These are phyloP conservation scores for Brettanomyces anomalus DNA, from an alignment of 805 yeast species.

Conservation along the genomic window DNA sequence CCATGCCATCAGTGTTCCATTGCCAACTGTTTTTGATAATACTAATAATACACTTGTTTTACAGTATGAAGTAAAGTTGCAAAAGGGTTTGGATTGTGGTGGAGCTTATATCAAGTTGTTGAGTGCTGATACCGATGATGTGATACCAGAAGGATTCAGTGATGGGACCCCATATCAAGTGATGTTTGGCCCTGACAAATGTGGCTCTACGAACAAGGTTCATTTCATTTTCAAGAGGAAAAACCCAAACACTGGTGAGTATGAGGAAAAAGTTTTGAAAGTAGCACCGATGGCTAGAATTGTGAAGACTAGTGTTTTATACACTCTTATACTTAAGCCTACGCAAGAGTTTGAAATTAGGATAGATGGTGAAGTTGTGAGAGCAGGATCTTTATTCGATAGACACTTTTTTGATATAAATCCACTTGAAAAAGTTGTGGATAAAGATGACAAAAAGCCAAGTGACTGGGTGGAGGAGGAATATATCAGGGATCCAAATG, in stretches of 20 bases:
- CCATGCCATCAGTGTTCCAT: constrained; percentile 67
- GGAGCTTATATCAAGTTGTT: constrained; percentile 84
- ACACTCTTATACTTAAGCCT: constrained; percentile 65
- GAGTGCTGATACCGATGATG: constrained; percentile 29
- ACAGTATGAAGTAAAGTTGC: constrained; percentile 85
- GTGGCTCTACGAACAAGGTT: constrained; percentile 73
- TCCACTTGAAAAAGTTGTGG: constrained; percentile 58
- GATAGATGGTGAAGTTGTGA: constrained; percentile 66
- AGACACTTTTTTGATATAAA: constrained; percentile 46
- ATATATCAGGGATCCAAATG: constrained; percentile 58
- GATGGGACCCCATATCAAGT: constrained; percentile 68
- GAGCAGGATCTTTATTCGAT: constrained; percentile 59
- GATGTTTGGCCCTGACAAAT: constrained; percentile 93
- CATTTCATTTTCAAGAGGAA: constrained; percentile 64
- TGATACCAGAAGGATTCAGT: constrained; percentile 34
- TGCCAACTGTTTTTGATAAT: constrained; percentile 52
- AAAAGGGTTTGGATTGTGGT: constrained; percentile 72
- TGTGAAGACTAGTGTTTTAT: constrained; percentile 52
- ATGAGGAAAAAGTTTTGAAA: constrained; percentile 60
- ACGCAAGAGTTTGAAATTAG: constrained; percentile 70
- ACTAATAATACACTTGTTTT: constrained; percentile 60
- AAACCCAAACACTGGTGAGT: constrained; percentile 43
- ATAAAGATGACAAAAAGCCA: constrained; percentile 55
- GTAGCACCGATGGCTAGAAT: constrained; percentile 60
- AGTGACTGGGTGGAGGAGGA: constrained; percentile 72